Evolutionary conservation across 1,139 yeast species (phyloP).

Genomic region (Saccharomyces pastorianus): DNA sequence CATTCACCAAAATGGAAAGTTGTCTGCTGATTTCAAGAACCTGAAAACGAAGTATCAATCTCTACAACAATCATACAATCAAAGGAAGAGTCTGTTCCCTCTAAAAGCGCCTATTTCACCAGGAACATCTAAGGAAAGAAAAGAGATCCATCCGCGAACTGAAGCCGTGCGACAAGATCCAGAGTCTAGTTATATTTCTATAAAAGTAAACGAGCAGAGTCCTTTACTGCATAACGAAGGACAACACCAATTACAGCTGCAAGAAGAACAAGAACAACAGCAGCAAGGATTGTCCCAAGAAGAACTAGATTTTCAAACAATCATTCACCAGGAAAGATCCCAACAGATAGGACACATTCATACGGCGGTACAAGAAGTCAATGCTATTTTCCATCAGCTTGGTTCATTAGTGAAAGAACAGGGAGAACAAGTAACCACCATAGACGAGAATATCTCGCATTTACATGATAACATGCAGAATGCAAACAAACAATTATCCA

Average conservation of each 20-base stretch:
- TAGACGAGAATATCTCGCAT: constrained; percentile 68
- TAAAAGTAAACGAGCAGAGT: constrained; percentile 36
- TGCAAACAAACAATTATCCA: constrained; percentile 60
- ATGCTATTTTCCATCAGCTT: constrained; percentile 73
- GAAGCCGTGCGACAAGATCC: constrained; percentile 9
- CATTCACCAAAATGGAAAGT: constrained; percentile 32
- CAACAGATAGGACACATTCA: constrained; percentile 64
- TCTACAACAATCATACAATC: constrained; percentile 8
- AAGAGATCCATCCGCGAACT: constrained; percentile 5
- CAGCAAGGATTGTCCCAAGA: constrained; percentile 38
- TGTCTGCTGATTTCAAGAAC: constrained; percentile 38
- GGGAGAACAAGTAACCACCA: constrained; percentile 73
- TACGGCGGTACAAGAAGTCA: constrained; percentile 74
- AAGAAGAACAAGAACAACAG: constrained; percentile 11
- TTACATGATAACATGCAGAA: constrained; percentile 57
- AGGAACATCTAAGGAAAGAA: constrained; percentile 11
- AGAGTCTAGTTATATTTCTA: constrained; percentile 23
- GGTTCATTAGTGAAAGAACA: constrained; percentile 74
- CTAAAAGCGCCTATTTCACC: constrained; percentile 10
- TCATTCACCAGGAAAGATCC: constrained; percentile 65
- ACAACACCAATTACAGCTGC: constrained; percentile 27
- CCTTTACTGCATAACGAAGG: constrained; percentile 32
- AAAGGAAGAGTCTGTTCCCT: constrained; percentile 8
- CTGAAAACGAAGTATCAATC: constrained; percentile 27
- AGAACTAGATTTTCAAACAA: constrained; percentile 65